These are phyloP conservation scores for Mycena haematopus DNA, from an alignment of 768 basidiomycete genomes.

Conservation along the genomic window DNA sequence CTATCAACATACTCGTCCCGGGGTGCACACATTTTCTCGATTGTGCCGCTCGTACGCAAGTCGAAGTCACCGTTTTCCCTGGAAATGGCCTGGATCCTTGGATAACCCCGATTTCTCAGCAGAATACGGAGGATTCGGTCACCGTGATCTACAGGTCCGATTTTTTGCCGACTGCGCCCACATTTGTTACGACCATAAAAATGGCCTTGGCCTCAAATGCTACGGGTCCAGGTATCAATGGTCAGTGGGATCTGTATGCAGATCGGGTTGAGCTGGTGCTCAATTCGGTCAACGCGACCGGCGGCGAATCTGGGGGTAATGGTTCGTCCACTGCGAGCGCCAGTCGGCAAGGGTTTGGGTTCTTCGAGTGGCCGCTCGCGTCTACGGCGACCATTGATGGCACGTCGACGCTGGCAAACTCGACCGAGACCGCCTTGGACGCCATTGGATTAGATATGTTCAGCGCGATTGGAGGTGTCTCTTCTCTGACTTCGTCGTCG, in stretches of 20 bases:
- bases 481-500: constrained; percentile 43
- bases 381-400: constrained; percentile 57
- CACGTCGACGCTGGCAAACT: constrained; percentile 66
- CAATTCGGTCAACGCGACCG: constrained; percentile 59
- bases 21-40: constrained; percentile 85
- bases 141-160: constrained; percentile 79
- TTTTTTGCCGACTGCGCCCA: constrained; percentile 74
- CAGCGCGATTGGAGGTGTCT: constrained; percentile 59
- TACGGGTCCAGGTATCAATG: constrained; percentile 63
- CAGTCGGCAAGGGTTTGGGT: constrained; percentile 70
- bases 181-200: constrained; percentile 76
- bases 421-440: constrained; percentile 74
- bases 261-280: constrained; percentile 84
- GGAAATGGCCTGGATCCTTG: constrained; percentile 68
- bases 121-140: constrained; percentile 65
- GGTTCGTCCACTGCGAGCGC: constrained; percentile 40
- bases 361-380: constrained; percentile 85
- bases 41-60: constrained; percentile 80
- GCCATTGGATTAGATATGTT: constrained; percentile 65
- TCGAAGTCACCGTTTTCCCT: constrained; percentile 84
- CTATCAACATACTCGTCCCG: constrained; percentile 84
- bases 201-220: constrained; percentile 77
- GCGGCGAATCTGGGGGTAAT: constrained; percentile 37
- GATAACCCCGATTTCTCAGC: constrained; percentile 77
- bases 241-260: constrained; percentile 84